Conservation (phyloP, 2,329 filamentous ascomycete species). For the Talaromyces sp. region DNA sequence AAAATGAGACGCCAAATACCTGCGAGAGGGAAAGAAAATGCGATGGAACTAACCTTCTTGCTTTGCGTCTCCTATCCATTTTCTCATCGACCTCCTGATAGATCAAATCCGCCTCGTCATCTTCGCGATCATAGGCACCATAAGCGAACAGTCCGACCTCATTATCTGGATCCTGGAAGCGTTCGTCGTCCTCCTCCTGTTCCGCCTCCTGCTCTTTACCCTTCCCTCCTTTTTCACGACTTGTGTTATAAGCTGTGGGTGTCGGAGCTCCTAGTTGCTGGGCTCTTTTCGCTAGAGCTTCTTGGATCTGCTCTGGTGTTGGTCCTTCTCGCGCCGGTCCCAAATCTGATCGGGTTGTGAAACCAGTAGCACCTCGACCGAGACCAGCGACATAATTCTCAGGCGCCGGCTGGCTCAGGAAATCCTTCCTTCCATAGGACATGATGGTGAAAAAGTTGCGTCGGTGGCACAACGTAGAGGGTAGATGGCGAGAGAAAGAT, state of each 20-base stretch:
- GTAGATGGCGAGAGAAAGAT: neutral
- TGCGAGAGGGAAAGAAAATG: constrained; percentile 22
- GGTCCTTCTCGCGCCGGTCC: constrained; percentile 93
- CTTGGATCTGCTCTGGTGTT: constrained; percentile 97
- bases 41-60: constrained; percentile 69
- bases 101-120: constrained; percentile 95
- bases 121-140: constrained; percentile 93
- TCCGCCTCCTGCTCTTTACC: constrained; percentile 68
- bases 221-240: constrained; percentile 61
- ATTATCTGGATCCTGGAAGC: constrained; percentile 95
- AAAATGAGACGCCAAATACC: constrained; percentile 20
- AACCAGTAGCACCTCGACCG: constrained; percentile 94
- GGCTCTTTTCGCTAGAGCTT: constrained; percentile 90
- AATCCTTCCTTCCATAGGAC: constrained; percentile 69
- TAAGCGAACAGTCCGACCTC: constrained; percentile 94
- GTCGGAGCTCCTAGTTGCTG: constrained; percentile 72
- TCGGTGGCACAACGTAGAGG: neutral
- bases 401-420: constrained; percentile 78
- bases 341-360: constrained; percentile 94
- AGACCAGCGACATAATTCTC: constrained; percentile 94
- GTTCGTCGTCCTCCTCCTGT: constrained; percentile 71
- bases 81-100: constrained; percentile 95
- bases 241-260: constrained; percentile 70
- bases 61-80: constrained; percentile 86
- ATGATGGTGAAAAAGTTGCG: constrained; percentile 39